Percentiles rank a stretch among this genome's conserved stretches.
phyloP scores from a whole-genome alignment of 2,329 filamentous ascomycete genomes.

The Cercospora beticola region DNA sequence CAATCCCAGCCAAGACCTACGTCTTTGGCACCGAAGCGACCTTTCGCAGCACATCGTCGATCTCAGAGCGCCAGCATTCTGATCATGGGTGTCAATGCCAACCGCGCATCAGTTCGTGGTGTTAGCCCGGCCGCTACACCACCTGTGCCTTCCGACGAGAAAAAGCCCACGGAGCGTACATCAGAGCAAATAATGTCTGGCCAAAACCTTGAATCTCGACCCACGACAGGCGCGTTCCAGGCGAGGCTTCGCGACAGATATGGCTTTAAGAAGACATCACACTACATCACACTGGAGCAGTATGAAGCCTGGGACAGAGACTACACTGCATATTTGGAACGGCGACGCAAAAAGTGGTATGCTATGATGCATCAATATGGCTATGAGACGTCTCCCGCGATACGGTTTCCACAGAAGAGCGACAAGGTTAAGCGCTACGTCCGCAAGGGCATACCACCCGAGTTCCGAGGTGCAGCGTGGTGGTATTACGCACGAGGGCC shows the following conservation, averaged over 20 bases:
- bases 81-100: constrained; percentile 17
- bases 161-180: constrained; percentile 15
- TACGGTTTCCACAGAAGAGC: constrained; percentile 74
- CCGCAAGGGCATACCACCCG: constrained; percentile 88
- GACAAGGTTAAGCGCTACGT: constrained; percentile 87
- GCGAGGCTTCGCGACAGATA: constrained; percentile 69
- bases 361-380: constrained; percentile 73
- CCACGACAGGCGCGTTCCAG: background rate
- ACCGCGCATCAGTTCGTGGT: constrained; percentile 13
- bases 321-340: constrained; percentile 73
- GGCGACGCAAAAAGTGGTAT: constrained; percentile 79
- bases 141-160: constrained; percentile 3
- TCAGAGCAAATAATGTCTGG: constrained; percentile 23
- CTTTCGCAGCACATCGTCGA: constrained; percentile 30
- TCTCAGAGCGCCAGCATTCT: constrained; percentile 38
- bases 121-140: constrained; percentile 12
- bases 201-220: constrained; percentile 10
- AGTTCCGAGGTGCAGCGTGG: constrained; percentile 94
- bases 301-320: constrained; percentile 78
- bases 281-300: constrained; percentile 71
- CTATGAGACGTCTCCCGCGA: constrained; percentile 66
- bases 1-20: constrained; percentile 23
- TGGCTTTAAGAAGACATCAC: constrained; percentile 85
- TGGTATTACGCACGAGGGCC: constrained; percentile 94
- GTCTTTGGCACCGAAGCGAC: constrained; percentile 18